phyloP scores from a whole-genome alignment of 371 early-diverging fungal genomes.

The Mucor irregularis region DNA sequence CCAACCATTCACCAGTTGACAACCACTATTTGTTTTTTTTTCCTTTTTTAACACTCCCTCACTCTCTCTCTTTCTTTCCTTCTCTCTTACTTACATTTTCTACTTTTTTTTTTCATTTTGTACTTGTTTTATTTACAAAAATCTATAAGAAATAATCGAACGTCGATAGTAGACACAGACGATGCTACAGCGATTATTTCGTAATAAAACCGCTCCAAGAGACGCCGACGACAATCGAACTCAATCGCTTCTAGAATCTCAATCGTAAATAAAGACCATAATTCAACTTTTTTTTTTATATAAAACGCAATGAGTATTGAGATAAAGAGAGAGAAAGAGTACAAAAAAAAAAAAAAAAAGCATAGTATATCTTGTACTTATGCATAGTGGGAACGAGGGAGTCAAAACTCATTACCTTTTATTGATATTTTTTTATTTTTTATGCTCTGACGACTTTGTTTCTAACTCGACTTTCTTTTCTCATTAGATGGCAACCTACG shows the following conservation, averaged over 20 bases:
- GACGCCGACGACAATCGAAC: slow-evolving; percentile 37
- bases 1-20: slow-evolving; percentile 1
- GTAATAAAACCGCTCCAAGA: slow-evolving; percentile 34
- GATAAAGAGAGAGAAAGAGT: neutral
- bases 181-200: slow-evolving; percentile 49
- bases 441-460: neutral
- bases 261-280: slow-evolving; percentile 34
- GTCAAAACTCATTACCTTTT: neutral
- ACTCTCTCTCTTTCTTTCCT: neutral
- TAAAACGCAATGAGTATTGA: neutral
- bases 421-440: neutral
- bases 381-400: too few species aligned
- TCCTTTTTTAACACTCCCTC: neutral
- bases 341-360: too few species aligned
- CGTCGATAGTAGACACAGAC: neutral
- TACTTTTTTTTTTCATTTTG: neutral
- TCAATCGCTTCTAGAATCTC: slow-evolving; percentile 37
- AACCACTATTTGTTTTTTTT: neutral
- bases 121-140: neutral
- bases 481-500: slow-evolving; percentile 34
- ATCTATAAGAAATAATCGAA: neutral
- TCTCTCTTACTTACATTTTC: neutral
- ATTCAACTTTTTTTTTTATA: neutral
- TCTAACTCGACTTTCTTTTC: neutral
- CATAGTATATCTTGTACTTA: too few species aligned